Conservation (phyloP, 225 moss, liverwort and hornwort species). For the Asterella californica region DNA sequence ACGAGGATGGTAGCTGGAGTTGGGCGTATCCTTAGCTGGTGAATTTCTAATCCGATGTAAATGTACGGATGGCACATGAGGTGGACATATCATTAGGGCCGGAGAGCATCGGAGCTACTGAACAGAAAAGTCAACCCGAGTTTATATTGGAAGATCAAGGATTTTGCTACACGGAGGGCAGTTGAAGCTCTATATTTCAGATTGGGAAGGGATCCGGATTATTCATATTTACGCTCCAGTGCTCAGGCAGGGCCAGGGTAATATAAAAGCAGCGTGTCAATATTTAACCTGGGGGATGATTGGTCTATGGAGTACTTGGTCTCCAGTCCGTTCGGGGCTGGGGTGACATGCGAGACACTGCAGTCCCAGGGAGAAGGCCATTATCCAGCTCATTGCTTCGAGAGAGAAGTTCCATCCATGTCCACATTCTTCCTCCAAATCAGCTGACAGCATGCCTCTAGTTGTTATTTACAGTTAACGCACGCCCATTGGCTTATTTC, state of each 20-base stretch:
- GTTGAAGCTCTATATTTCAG: not conserved
- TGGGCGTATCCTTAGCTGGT: slow-evolving; percentile 14
- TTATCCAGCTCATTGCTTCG: not conserved
- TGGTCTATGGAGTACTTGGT: not conserved
- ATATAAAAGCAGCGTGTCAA: not conserved
- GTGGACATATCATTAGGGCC: not conserved
- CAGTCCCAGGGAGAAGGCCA: not conserved
- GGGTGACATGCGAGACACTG: not conserved
- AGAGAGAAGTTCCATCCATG: not conserved
- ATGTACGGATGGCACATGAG: not conserved
- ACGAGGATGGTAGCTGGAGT: slow-evolving; percentile 24
- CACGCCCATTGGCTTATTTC: not conserved
- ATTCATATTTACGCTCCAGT: slow-evolving; percentile 5
- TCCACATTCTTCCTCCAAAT: slow-evolving; percentile 6
- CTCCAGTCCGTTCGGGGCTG: not conserved
- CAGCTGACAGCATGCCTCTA: slow-evolving; percentile 18
- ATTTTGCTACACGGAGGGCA: slow-evolving; percentile 1
- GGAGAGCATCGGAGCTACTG: not conserved
- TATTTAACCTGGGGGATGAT: slow-evolving; percentile 5
- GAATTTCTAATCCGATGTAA: not conserved
- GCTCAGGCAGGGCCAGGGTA: slow-evolving; percentile 4
- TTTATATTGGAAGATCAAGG: slow-evolving; percentile 4
- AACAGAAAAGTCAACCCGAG: not conserved
- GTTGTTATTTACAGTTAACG: not conserved
- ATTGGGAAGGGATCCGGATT: not conserved